Evolutionary conservation across 495 filamentous ascomycete genomes (phyloP).

Genomic region (Polyplosphaeria fusca): DNA sequence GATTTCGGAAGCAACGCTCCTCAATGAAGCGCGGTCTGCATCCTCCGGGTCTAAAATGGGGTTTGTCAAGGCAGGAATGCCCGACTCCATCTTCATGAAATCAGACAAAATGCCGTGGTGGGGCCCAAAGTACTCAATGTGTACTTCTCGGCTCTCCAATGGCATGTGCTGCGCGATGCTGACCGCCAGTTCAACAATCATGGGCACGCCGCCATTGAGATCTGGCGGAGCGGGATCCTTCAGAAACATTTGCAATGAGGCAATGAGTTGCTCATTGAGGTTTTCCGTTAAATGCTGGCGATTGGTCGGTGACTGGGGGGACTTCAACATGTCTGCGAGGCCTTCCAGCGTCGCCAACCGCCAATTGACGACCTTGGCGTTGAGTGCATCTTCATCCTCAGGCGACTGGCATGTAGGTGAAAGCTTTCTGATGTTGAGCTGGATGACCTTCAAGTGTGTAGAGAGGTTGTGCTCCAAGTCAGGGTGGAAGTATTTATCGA

Average conservation of each 20-base stretch:
- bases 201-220: conserved; percentile 73
- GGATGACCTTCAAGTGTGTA: conserved; percentile 75
- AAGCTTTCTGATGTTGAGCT: conserved; percentile 79
- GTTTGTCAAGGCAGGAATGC: conserved; percentile 66
- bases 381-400: conserved; percentile 86
- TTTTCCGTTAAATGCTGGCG: conserved; percentile 63
- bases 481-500: conserved; percentile 89
- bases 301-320: conserved; percentile 59
- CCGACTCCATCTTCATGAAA: conserved; percentile 81
- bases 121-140: conserved; percentile 77
- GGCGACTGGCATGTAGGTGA: conserved; percentile 65
- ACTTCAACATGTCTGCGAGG: conserved; percentile 67
- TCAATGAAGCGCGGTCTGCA: conserved; percentile 44
- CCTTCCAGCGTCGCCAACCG: conserved; percentile 90
- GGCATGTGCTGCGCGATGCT: conserved; percentile 84
- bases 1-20: conserved; percentile 36
- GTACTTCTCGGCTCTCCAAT: conserved; percentile 85
- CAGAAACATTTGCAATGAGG: conserved; percentile 65
- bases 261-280: conserved; percentile 68
- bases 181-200: conserved; percentile 91
- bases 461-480: conserved; percentile 73
- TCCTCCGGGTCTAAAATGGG: conserved; percentile 48
- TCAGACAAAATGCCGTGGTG: conserved; percentile 61
- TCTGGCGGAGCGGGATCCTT: conserved; percentile 72
- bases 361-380: conserved; percentile 87